These are phyloP conservation scores for Microdochium bolleyi DNA, from an alignment of 2,329 filamentous ascomycete species.

Conservation along the genomic window DNA sequence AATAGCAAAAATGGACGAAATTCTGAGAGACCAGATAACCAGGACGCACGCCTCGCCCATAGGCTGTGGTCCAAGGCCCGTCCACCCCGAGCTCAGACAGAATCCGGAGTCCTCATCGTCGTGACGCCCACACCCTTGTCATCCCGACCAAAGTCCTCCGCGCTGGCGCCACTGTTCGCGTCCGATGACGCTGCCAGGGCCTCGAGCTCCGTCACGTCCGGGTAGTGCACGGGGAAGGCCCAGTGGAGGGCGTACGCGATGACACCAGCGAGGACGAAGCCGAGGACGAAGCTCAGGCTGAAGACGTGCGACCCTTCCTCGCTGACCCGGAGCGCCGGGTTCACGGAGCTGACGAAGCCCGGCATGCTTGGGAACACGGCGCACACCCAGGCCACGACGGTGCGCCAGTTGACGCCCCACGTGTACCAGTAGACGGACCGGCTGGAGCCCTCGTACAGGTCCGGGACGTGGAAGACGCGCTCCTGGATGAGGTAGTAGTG, in stretches of 20 bases:
- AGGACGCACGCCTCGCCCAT: not conserved
- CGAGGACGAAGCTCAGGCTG: not conserved
- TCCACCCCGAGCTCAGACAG: not conserved
- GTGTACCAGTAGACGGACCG: not conserved
- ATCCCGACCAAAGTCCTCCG: not conserved
- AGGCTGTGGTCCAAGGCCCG: not conserved
- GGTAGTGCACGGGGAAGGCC: not conserved
- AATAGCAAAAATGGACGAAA: not conserved
- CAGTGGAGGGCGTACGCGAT: not conserved
- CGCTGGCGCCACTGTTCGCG: not conserved
- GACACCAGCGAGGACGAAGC: not conserved
- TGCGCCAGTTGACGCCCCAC: not conserved
- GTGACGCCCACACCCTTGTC: not conserved
- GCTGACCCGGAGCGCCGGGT: not conserved
- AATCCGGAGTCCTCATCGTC: not conserved
- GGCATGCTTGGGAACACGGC: not conserved
- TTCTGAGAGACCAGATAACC: not conserved
- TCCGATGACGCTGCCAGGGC: not conserved
- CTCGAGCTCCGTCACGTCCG: not conserved
- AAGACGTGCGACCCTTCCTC: not conserved
- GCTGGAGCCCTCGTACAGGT: not conserved
- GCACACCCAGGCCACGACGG: not conserved
- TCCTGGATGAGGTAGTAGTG: not conserved
- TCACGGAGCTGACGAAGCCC: not conserved
- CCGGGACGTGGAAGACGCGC: not conserved